Base-by-base conservation (phyloP, 202 grass and related monocot species). In the Elaeis oleifera region DNA sequence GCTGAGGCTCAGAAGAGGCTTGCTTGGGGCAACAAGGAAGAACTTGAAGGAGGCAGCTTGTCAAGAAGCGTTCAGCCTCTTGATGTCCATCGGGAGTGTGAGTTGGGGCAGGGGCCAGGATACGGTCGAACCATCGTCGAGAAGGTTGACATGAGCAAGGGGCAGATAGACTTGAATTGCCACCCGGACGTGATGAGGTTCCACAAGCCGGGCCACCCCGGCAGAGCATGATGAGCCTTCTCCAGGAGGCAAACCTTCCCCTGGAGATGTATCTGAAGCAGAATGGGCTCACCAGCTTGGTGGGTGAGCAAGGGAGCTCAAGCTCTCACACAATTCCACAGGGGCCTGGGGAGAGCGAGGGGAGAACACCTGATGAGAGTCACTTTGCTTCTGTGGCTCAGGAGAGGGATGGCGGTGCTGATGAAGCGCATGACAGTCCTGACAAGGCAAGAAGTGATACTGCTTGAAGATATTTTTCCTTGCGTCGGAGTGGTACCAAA, bases 1-100 rank as follows among this genome's bases (percentile, higher is more conserved):
- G 82, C 94, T 0, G 94, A 99, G 78, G 75, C 75, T 25, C 83
- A 79, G 76, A 99, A 94, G 73, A 97, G 79, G 82, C 58, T 80
- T 1, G 14, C 72, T 16, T 97, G 84, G 82, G 48, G 56, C 61
- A 77, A 49, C 71, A 97, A 87, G 56, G 94, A 97, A 1, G 94
- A 97, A 21, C 63, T 81, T 0, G 88, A 97, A 52, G 85, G 82
- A 13, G 92, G 88, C 28, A 86, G 62, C 77, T 58, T 71, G 36
- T 83, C 79, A 6, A 85, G 82, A 67, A 81, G 81, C 49, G 61
- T 74, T 0, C 78, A 84, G 58, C 71, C 71, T 1, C 21, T 74
- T 27, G 91, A 91, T 51, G 67, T 80, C 53, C 58, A 53, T 49
- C 58, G 7, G 22, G 79, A 77, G 39, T 58, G 23, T 63, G 61